These are phyloP conservation scores for Parafenestella ontariensis DNA, from an alignment of 2,329 filamentous ascomycete species.

Conservation along the genomic window DNA sequence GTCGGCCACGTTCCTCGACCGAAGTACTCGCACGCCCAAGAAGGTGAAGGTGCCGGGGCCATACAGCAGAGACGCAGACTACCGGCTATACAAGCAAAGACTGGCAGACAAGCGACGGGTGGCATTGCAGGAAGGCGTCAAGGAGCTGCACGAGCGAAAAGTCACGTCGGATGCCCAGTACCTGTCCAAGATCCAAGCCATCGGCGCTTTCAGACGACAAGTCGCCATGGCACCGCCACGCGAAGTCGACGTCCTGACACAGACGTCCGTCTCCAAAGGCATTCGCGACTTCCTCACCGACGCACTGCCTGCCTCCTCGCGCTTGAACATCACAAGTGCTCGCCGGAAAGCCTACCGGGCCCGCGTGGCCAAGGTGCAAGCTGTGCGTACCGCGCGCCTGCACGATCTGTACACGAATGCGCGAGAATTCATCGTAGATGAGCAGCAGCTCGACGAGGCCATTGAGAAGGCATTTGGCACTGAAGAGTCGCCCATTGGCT, in stretches of 20 bases:
- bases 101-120: conserved; percentile 75
- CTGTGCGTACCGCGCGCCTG: conserved; percentile 72
- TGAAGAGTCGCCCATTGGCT: conserved; percentile 55
- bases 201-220: conserved; percentile 57
- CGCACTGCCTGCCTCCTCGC: conserved; percentile 34
- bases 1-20: conserved; percentile 65
- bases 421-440: conserved; percentile 82
- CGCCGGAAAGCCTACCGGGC: conserved; percentile 47
- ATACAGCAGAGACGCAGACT: conserved; percentile 54
- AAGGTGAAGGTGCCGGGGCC: conserved; percentile 43
- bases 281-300: conserved; percentile 46
- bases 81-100: conserved; percentile 70
- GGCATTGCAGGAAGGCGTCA: conserved; percentile 75
- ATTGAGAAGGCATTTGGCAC: conserved; percentile 80
- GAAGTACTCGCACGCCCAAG: conserved; percentile 64
- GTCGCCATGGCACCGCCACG: conserved; percentile 70
- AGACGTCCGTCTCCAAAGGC: conserved; percentile 38
- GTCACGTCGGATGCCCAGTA: conserved; percentile 29
- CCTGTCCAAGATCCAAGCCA: conserved; percentile 27
- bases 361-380: conserved; percentile 60
- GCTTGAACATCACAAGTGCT: conserved; percentile 31
- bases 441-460: conserved; percentile 74
- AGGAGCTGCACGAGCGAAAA: conserved; percentile 66
- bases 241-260: conserved; percentile 61
- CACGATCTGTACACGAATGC: conserved; percentile 92